Base-by-base conservation (phyloP, 306 rosid genomes). In the Cucumis cinereus region DNA sequence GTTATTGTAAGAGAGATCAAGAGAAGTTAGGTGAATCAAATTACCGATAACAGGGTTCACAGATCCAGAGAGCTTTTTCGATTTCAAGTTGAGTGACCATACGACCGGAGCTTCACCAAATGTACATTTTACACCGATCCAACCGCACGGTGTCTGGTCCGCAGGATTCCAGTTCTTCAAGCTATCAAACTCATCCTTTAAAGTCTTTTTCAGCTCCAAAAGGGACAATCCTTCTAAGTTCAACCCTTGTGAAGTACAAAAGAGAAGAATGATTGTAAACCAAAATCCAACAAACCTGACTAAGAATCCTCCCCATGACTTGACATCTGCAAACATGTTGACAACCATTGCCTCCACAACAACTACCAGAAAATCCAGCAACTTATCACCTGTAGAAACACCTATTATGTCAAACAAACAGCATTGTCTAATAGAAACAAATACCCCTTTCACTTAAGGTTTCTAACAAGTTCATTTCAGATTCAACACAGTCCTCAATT, bases 101-200 rank as follows among this genome's bases (percentile, higher is more conserved):
- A 95, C 93, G 36, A 83, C 85, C 0, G 88, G 89, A 74, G 74
- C 82, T 52, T 75, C 50, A 80, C 72, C 87, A 43, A 78, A 33
- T 57, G 83, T 73, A 83, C 99, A 95, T 71, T 78, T 81, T 17
- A 95, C 93, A 68, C 97, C 98, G 43, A 36, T 20, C 99, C 99
- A 95, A 55, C 82, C 54, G 60, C 99, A 95, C 4, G 99, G 99
- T 43, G 90, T 88, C 79, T 71, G 84, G 82, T 95, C 98, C 76
- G 80, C 47, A 63, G 86, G 67, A 47, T 85, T 87, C 99, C 98
- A 95, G 74, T 81, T 87, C 49, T 52, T 63, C 81, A 95, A 79
- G 64, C 5, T 2, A 79, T 87, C 73, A 53, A 10, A 61, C 5
- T 77, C 78, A 80, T 92, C 93, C 53, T 24, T 28, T 59, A 95